Conservation (phyloP, 768 basidiomycete species). For the Xerocomus brunneocitrinus region DNA sequence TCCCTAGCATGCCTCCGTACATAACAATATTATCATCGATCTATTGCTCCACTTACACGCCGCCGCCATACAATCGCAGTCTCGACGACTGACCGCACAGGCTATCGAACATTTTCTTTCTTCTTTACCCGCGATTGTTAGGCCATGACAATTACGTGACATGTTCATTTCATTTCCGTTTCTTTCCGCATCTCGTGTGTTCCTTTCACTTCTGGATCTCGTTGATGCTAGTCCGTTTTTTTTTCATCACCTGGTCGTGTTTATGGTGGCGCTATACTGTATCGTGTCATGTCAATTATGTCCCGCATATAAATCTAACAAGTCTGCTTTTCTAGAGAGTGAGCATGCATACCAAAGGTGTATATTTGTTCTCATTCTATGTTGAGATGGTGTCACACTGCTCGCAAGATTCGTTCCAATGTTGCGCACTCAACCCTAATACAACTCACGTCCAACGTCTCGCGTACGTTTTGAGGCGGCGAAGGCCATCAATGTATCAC, state of each 20-base stretch:
- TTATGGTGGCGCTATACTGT: neutral
- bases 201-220: neutral
- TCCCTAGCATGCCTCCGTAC: slow-evolving; percentile 22
- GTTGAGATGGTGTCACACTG: too few species aligned
- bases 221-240: neutral
- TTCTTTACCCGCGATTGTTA: neutral
- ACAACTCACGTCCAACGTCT: neutral
- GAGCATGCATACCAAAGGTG: too few species aligned
- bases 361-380: too few species aligned
- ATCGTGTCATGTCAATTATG: neutral
- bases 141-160: too few species aligned
- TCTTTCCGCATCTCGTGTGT: neutral
- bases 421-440: neutral
- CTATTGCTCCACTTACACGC: slow-evolving; percentile 14
- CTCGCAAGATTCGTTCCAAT: neutral
- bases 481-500: too few species aligned
- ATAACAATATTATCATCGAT: slow-evolving; percentile 25
- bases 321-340: neutral
- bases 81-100: neutral
- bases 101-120: neutral
- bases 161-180: neutral
- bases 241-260: neutral
- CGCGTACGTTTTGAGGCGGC: too few species aligned
- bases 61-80: neutral
- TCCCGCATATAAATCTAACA: neutral